A percentile compares a stretch with the other conserved stretches of the same genome.
phyloP scores from a whole-genome alignment of 31 red algal genomes.

The Odonthalia washingtoniensis region DNA sequence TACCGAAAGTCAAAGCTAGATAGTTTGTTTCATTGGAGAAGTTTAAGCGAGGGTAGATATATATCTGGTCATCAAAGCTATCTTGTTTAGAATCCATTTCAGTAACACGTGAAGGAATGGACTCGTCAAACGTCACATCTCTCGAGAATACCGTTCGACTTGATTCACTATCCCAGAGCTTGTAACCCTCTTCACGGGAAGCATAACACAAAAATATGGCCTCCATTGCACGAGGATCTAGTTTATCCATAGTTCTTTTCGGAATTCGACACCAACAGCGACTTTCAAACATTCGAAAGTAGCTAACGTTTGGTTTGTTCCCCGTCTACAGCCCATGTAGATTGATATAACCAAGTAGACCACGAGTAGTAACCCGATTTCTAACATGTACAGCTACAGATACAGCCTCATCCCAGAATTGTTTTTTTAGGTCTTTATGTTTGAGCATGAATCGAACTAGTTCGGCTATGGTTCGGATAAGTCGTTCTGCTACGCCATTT shows the following conservation, averaged over 20 bases:
- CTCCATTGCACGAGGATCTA: background rate
- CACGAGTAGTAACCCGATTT: background rate
- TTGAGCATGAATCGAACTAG: conserved; percentile 30
- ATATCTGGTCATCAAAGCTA: background rate
- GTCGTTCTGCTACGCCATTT: conserved; percentile 52
- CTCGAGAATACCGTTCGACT: background rate
- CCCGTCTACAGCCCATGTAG: background rate
- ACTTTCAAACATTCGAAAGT: background rate
- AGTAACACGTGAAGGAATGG: background rate
- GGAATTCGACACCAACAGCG: background rate
- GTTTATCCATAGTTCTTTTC: background rate
- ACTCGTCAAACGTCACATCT: conserved; percentile 10
- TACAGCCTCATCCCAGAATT: conserved; percentile 23
- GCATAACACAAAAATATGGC: background rate
- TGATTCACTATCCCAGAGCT: background rate
- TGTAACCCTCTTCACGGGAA: background rate
- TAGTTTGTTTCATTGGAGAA: background rate
- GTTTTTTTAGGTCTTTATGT: conserved; percentile 29
- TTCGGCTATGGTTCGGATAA: conserved; percentile 52
- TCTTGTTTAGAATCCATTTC: background rate
- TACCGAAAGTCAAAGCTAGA: too few species aligned
- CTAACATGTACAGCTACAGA: too few species aligned
- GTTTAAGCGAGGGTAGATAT: background rate
- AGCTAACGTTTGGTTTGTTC: background rate
- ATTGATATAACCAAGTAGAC: background rate